Evolutionary conservation across 768 basidiomycete species (phyloP), one percentile per base, ranked within the genome.

Genomic region (Paxillus ammoniavirescens): DNA sequence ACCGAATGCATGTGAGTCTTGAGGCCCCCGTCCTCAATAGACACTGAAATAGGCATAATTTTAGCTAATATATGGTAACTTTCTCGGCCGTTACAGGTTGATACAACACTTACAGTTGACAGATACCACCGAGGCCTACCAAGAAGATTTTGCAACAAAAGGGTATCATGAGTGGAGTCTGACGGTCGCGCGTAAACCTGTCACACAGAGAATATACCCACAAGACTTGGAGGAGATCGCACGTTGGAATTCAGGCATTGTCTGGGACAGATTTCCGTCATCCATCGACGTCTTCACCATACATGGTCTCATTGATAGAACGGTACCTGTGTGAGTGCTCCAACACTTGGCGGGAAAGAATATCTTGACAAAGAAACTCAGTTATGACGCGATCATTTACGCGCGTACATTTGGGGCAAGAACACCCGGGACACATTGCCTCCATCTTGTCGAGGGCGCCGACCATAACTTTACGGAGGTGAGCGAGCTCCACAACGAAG

Each of bases 381-480:
- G 88, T 42, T 87, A 83, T 63, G 89, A 92, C 63, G 87, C 83
- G 0, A 52, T 84, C 56, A 84, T 91, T 40, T 91, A 89, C 53
- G 79, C 85, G 1, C 75, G 79, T 14, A 81, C 81, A 1, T 74
- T 89, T 43, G 78, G 83, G 30, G 61, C 68, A 31, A 77, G 87
- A 52, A 60, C 61, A 13, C 80, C 84, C 18, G 91, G 89, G 44
- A 89, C 87, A 7, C 87, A 91, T 64, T 84, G 75, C 15, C 72
- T 92, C 23, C 79, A 85, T 63, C 72, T 87, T 23, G 71, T 90
- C 37, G 91, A 92, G 65, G 79, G 78, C 42, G 87, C 85, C 8
- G 89, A 91, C 71, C 91, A 92, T 64, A 92, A 91, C 68, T 87
- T 85, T 61, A 83, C 81, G 21, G 82, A 84, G 21, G 79, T 80